Percentiles rank a stretch among this genome's conserved stretches.
Evolutionary conservation across 495 filamentous ascomycete genomes (phyloP).

Genomic region (Schizothecium vesticola): DNA sequence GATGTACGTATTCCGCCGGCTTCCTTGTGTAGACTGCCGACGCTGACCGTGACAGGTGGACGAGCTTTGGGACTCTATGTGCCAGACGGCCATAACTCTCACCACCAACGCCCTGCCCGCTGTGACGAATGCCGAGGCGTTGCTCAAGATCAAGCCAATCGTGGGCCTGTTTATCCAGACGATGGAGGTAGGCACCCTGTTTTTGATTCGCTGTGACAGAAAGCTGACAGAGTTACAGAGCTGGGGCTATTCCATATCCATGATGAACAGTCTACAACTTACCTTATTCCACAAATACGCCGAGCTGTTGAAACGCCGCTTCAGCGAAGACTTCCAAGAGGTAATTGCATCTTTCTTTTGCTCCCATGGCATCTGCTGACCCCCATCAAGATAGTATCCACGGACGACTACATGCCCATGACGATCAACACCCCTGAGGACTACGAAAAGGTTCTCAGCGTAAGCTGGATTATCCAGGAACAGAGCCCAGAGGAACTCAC

Average conservation of each 20-base stretch:
- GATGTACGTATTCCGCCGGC: slow-evolving; percentile 55
- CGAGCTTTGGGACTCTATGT: slow-evolving; percentile 98
- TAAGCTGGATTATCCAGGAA: slow-evolving; percentile 88
- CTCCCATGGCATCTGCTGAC: slow-evolving; percentile 63
- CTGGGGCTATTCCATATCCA: slow-evolving; percentile 80
- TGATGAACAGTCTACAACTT: slow-evolving; percentile 76
- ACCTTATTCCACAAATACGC: slow-evolving; percentile 89
- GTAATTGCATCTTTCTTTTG: slow-evolving; percentile 50
- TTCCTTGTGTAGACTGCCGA: neutral
- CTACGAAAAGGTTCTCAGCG: slow-evolving; percentile 88
- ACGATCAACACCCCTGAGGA: slow-evolving; percentile 82
- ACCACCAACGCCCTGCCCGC: slow-evolving; percentile 70
- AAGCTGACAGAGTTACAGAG: slow-evolving; percentile 46
- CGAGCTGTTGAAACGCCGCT: slow-evolving; percentile 81
- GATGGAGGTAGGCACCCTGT: slow-evolving; percentile 65
- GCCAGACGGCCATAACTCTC: slow-evolving; percentile 72
- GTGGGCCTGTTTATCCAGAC: slow-evolving; percentile 95
- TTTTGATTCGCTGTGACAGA: neutral
- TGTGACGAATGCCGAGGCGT: slow-evolving; percentile 74
- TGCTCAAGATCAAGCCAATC: slow-evolving; percentile 87
- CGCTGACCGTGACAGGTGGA: slow-evolving; percentile 61
- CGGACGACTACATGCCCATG: slow-evolving; percentile 99
- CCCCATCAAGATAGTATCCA: slow-evolving; percentile 79
- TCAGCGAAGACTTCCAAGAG: slow-evolving; percentile 90
- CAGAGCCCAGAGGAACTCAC: slow-evolving; percentile 67